Percentiles rank a stretch among this genome's conserved stretches.
Evolutionary conservation across 352 stramenopile species (phyloP).

Genomic region (Phytophthora tubulina): DNA sequence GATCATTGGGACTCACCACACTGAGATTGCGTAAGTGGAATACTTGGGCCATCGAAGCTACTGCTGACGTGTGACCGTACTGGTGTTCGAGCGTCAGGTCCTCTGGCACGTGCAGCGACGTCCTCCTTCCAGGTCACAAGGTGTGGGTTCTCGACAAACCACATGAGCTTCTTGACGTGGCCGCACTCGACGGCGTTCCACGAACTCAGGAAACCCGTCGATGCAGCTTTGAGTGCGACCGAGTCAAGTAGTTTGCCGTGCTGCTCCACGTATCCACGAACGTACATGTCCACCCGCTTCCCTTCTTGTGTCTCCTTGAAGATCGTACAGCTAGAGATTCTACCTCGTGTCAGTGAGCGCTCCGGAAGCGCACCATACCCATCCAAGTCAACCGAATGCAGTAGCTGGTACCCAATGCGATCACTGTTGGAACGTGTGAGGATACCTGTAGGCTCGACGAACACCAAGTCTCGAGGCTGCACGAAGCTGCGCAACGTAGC

Average conservation of each 20-base stretch:
- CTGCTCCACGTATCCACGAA: conserved; percentile 51
- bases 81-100: conserved; percentile 7
- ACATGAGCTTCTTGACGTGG: conserved; percentile 65
- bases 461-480: conserved; percentile 50
- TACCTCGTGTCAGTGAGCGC: conserved; percentile 43
- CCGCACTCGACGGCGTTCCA: conserved; percentile 59
- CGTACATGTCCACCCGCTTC: conserved; percentile 49
- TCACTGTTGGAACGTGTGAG: conserved; percentile 38
- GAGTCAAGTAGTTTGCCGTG: conserved; percentile 53
- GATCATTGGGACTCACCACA: conserved; percentile 21
- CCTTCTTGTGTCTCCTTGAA: conserved; percentile 41
- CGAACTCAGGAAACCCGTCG: conserved; percentile 55
- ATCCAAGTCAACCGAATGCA: conserved; percentile 56
- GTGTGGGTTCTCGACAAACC: conserved; percentile 48
- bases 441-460: conserved; percentile 52
- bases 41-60: conserved; percentile 22
- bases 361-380: conserved; percentile 32
- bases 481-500: conserved; percentile 43
- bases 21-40: conserved; percentile 36
- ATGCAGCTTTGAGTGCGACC: conserved; percentile 50
- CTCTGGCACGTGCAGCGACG: conserved; percentile 22
- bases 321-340: conserved; percentile 57
- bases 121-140: conserved; percentile 36
- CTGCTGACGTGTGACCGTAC: conserved; percentile 14
- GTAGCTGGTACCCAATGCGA: conserved; percentile 49